Evolutionary conservation across 768 basidiomycete species (phyloP).

Genomic region (Baorangia bicolor): DNA sequence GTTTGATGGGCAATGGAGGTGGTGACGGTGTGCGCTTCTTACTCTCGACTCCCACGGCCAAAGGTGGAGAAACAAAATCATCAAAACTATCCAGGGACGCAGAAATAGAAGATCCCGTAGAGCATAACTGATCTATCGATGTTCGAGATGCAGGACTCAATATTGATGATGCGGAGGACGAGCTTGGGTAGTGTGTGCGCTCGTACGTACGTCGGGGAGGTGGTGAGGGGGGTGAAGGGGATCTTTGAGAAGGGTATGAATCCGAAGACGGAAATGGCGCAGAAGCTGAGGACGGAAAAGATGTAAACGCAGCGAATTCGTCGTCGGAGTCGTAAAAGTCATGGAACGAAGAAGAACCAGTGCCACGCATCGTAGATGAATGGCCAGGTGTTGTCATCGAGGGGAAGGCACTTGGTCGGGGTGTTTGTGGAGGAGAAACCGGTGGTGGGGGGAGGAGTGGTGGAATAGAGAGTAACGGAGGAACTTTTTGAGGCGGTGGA

Average conservation of each 20-base stretch:
- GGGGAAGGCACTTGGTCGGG: conserved; percentile 18
- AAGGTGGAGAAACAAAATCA: conserved; percentile 42
- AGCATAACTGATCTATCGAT: conserved; percentile 19
- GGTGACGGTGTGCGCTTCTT: conserved; percentile 47
- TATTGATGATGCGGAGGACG: conserved; percentile 28
- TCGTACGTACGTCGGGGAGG: conserved; percentile 28
- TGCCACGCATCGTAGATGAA: conserved; percentile 6
- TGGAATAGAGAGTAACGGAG: conserved; percentile 25
- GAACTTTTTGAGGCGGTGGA: conserved; percentile 24
- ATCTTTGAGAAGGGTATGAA: conserved; percentile 11
- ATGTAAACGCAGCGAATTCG: conserved; percentile 54
- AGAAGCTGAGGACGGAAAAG: conserved; percentile 25
- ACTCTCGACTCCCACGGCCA: not conserved
- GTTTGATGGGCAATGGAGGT: conserved; percentile 41
- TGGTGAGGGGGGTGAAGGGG: conserved; percentile 29
- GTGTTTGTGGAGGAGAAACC: conserved; percentile 33
- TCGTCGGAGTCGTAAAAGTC: conserved; percentile 36
- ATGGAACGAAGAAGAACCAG: conserved; percentile 5
- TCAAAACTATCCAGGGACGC: conserved; percentile 46
- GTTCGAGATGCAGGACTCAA: conserved; percentile 24
- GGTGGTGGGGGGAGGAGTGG: conserved; percentile 33
- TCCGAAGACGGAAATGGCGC: conserved; percentile 4
- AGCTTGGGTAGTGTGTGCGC: conserved; percentile 21
- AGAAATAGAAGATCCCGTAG: conserved; percentile 23
- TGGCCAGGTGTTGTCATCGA: conserved; percentile 7